Conservation (phyloP, 495 filamentous ascomycete genomes). For the Tuber borchii region DNA sequence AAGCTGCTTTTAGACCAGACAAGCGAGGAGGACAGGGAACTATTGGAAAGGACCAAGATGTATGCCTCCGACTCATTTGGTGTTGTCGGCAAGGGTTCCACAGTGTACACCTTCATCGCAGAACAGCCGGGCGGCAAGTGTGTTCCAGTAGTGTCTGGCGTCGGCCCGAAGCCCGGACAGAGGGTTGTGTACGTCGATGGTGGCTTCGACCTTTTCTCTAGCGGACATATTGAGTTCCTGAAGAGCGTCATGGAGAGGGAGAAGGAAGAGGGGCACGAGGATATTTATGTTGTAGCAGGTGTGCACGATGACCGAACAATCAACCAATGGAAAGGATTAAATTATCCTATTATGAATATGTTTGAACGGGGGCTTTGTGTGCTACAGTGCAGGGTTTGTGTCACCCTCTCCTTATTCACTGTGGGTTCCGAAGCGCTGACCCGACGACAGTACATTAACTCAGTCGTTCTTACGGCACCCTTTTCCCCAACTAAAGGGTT, state of each 20-base stretch:
- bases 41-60: constrained; percentile 65
- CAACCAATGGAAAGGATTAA: constrained; percentile 90
- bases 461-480: constrained; percentile 80
- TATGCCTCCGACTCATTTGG: constrained; percentile 77
- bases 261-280: constrained; percentile 54
- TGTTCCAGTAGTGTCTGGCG: constrained; percentile 58
- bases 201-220: constrained; percentile 94
- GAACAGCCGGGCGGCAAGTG: constrained; percentile 53
- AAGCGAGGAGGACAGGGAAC: constrained; percentile 51
- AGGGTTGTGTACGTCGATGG: constrained; percentile 90
- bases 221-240: constrained; percentile 92
- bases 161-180: constrained; percentile 64
- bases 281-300: constrained; percentile 86
- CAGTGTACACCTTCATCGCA: constrained; percentile 27
- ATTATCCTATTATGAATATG: constrained; percentile 99
- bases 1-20: constrained; percentile 52
- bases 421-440: constrained; percentile 14
- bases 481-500: constrained; percentile 73
- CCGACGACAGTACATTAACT: constrained; percentile 65
- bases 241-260: constrained; percentile 65
- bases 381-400: constrained; percentile 76
- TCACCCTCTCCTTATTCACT: constrained; percentile 8
- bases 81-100: constrained; percentile 31
- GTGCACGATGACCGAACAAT: constrained; percentile 92
- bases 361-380: constrained; percentile 94